Percentiles rank a stretch among this genome's conserved stretches.
These are phyloP conservation scores for Xylariomycetidae sp. DNA, from an alignment of 2,329 filamentous ascomycete genomes.

Conservation along the genomic window DNA sequence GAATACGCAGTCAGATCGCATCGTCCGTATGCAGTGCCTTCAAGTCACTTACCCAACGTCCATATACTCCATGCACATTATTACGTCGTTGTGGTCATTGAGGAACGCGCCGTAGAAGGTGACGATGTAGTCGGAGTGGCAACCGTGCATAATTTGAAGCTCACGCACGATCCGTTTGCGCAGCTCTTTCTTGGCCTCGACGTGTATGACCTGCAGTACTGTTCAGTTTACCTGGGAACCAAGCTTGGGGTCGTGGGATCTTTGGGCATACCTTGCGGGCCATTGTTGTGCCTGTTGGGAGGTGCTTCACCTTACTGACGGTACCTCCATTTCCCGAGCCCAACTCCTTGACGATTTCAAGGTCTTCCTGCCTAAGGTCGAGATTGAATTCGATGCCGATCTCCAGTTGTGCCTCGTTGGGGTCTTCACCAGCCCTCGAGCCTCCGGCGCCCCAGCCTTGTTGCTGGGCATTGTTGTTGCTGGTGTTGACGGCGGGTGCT, in stretches of 20 bases:
- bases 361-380: slow-evolving; percentile 83
- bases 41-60: slow-evolving; percentile 78
- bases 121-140: slow-evolving; percentile 94
- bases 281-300: slow-evolving; percentile 93
- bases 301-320: slow-evolving; percentile 95
- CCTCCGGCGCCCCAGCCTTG: slow-evolving; percentile 38
- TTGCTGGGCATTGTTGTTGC: slow-evolving; percentile 53
- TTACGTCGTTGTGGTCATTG: slow-evolving; percentile 94
- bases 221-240: neutral
- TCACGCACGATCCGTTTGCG: slow-evolving; percentile 95
- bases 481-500: slow-evolving; percentile 64
- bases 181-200: slow-evolving; percentile 96
- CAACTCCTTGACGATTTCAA: slow-evolving; percentile 89
- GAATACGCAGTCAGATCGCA: slow-evolving; percentile 17
- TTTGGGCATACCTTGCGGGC: slow-evolving; percentile 74
- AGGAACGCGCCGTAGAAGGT: slow-evolving; percentile 97
- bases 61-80: slow-evolving; percentile 99
- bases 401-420: slow-evolving; percentile 64
- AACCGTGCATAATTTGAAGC: slow-evolving; percentile 96
- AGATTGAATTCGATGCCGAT: slow-evolving; percentile 97
- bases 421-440: slow-evolving; percentile 43
- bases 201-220: slow-evolving; percentile 74
- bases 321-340: slow-evolving; percentile 96
- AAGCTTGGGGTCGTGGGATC: neutral
- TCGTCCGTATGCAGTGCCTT: neutral